phyloP scores from a whole-genome alignment of 2,329 filamentous ascomycete genomes.

The Raffaelea arxii region DNA sequence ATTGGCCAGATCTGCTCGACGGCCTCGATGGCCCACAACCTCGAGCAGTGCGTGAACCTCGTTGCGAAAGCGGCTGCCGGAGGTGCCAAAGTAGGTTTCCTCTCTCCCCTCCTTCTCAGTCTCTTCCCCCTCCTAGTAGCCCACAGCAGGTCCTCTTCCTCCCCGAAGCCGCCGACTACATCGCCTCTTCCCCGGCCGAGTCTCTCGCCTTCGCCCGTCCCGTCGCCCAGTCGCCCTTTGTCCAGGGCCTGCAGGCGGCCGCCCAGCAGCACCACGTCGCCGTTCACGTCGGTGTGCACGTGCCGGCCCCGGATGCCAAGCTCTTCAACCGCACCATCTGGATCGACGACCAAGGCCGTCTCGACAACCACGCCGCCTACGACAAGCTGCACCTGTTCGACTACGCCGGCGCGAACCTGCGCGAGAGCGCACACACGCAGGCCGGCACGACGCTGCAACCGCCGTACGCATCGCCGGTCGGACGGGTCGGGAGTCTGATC shows the following conservation, averaged over 20 bases:
- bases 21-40: constrained; percentile 65
- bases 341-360: constrained; percentile 33
- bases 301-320: constrained; percentile 41
- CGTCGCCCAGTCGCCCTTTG: constrained; percentile 58
- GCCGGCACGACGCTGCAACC: constrained; percentile 26
- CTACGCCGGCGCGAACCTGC: constrained; percentile 36
- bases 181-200: constrained; percentile 57
- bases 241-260: constrained; percentile 60
- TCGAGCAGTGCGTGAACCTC: constrained; percentile 65
- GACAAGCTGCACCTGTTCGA: constrained; percentile 93
- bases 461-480: constrained; percentile 65
- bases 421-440: constrained; percentile 25
- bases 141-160: constrained; percentile 61
- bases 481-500: constrained; percentile 69
- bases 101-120: constrained; percentile 6
- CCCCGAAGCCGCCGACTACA: constrained; percentile 87
- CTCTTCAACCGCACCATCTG: constrained; percentile 45
- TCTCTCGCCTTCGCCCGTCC: constrained; percentile 62
- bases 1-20: constrained; percentile 87
- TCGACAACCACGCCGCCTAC: constrained; percentile 41
- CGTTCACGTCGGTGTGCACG: constrained; percentile 84
- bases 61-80: constrained; percentile 62
- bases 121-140: too few relatives aligned
- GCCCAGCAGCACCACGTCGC: constrained; percentile 55
- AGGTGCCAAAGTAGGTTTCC: constrained; percentile 59